Percentiles rank a stretch among this genome's conserved stretches.
These are phyloP conservation scores for Calamus simplicifolius DNA, from an alignment of 176 grass and related monocot species.

Conservation along the genomic window DNA sequence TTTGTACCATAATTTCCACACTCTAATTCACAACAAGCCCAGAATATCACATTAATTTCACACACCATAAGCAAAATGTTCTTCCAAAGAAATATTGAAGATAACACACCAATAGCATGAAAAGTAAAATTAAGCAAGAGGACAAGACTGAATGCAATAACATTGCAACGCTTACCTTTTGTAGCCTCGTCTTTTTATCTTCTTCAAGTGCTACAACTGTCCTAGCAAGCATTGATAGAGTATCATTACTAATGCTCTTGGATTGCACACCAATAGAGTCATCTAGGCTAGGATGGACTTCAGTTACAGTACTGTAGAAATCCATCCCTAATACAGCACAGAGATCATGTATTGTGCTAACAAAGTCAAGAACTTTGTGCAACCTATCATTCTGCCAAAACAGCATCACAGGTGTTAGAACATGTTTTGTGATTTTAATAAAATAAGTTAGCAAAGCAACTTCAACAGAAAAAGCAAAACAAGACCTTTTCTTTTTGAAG, in stretches of 20 bases:
- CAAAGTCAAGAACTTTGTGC: constrained; percentile 90
- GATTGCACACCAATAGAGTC: constrained; percentile 56
- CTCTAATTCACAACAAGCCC: too few species aligned
- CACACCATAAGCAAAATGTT: too few species aligned
- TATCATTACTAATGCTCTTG: constrained; percentile 89
- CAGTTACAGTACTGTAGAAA: constrained; percentile 74
- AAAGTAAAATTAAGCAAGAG: too few species aligned
- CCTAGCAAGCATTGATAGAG: constrained; percentile 77
- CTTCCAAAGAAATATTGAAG: too few species aligned
- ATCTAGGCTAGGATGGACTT: constrained; percentile 89
- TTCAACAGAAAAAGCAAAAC: not conserved
- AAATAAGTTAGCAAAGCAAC: not conserved
- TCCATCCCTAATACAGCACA: constrained; percentile 94
- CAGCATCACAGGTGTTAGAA: too few species aligned
- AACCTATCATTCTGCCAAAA: constrained; percentile 64
- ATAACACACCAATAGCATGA: too few species aligned
- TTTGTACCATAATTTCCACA: too few species aligned
- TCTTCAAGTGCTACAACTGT: constrained; percentile 77
- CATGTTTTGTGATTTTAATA: too few species aligned
- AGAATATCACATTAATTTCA: too few species aligned
- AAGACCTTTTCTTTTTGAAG: constrained; percentile 98
- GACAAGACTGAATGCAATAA: too few species aligned
- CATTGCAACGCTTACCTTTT: constrained; percentile 39
- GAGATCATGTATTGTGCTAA: constrained; percentile 80
- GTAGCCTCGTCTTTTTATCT: constrained; percentile 77